Evolutionary conservation across 768 basidiomycete genomes (phyloP), one percentile per base, ranked within the genome.

Genomic region (Harrya chromipes): DNA sequence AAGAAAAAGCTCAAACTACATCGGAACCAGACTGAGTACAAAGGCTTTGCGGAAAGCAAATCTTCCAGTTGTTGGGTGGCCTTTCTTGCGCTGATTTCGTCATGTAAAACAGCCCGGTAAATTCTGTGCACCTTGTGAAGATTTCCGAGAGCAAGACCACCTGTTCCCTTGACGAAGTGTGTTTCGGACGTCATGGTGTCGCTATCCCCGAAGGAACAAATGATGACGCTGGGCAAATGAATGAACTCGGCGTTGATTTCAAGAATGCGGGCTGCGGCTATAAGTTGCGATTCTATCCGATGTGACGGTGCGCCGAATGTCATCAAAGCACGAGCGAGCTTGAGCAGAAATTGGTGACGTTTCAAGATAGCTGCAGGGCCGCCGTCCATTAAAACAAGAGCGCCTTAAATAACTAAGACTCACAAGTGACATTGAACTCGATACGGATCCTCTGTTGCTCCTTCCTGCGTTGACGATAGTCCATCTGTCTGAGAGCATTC

Each of bases 201-300:
- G 54, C 83, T 83, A 63, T 95, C 91, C 14, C 88, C 89, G 63
- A 95, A 95, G 35, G 89, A 91, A 56, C 85, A 87, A 46, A 97
- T 88, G 56, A 90, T 86, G 54, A 90, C 78, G 16, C 77, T 80
- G 20, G 88, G 90, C 13, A 90, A 72, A 68, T 94, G 87, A 35
- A 95, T 87, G 64, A 94, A 94, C 64, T 94, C 90, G 39, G 91
- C 90, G 65, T 91, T 84, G 47, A 97, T 82, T 60, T 94, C 92
- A 16, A 97, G 83, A 45, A 94, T 92, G 14, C 84, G 79, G 0
- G 94, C 90, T 8, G 90, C 90, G 10, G 93, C 87, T 27, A 87
- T 76, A 34, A 97, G 82, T 65, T 97, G 94, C 3, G 91, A 86
- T 69, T 95, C 93, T 52, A 97, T 89, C 27, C 94, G 83, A 70